These are phyloP conservation scores for Anthoceros angustus DNA, from an alignment of 225 moss, liverwort and hornwort species.

Conservation along the genomic window DNA sequence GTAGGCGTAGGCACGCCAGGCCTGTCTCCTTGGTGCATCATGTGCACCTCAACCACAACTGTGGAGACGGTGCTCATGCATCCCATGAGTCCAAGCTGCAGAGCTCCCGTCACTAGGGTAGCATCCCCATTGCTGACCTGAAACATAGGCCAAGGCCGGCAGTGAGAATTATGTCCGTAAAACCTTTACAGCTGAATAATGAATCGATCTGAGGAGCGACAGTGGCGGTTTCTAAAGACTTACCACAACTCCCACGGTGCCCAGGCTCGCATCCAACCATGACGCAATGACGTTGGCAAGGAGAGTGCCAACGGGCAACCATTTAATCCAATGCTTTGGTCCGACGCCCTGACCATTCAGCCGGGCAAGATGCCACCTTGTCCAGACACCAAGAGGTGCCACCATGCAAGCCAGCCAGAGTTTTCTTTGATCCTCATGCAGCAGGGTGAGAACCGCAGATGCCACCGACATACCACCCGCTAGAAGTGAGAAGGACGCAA, in stretches of 20 bases:
- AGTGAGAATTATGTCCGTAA: background rate
- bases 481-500: constrained; percentile 28
- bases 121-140: constrained; percentile 41
- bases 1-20: constrained; percentile 77
- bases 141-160: background rate
- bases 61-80: constrained; percentile 98
- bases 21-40: constrained; percentile 39
- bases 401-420: constrained; percentile 91
- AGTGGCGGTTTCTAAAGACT: background rate
- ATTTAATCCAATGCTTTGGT: constrained; percentile 30
- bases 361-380: constrained; percentile 68
- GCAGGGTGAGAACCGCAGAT: constrained; percentile 31
- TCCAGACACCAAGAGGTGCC: constrained; percentile 90
- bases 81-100: constrained; percentile 65
- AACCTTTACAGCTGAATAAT: background rate
- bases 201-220: background rate
- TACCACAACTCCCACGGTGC: constrained; percentile 38
- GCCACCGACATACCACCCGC: constrained; percentile 42
- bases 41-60: constrained; percentile 63
- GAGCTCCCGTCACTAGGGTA: constrained; percentile 27
- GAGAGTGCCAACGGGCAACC: constrained; percentile 82
- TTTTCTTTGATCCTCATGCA: constrained; percentile 42
- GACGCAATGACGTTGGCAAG: constrained; percentile 64
- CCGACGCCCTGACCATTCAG: constrained; percentile 80
- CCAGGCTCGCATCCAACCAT: constrained; percentile 43